Evolutionary conservation across 2,329 filamentous ascomycete genomes (phyloP).

Genomic region (Trichoderma sp.): DNA sequence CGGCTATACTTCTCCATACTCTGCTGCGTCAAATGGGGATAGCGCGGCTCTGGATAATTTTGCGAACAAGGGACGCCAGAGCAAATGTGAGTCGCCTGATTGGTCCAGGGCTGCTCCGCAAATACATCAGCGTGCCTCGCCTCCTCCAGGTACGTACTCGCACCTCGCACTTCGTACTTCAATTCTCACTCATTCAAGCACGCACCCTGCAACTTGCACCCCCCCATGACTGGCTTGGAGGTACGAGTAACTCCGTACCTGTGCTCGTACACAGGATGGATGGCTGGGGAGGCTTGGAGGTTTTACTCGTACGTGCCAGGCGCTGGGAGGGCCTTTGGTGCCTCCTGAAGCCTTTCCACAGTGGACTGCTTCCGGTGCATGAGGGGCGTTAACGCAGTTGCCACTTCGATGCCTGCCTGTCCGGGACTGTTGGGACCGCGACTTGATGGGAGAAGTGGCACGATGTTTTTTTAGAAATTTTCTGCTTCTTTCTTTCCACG

Average conservation of each 20-base stretch:
- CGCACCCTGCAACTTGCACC: background rate
- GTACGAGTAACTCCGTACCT: background rate
- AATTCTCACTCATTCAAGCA: background rate
- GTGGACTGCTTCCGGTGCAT: conserved; percentile 10
- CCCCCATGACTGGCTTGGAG: background rate
- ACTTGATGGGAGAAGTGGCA: background rate
- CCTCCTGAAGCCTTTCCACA: conserved; percentile 6
- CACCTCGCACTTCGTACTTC: no score
- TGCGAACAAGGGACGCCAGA: conserved; percentile 1
- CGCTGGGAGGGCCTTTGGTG: background rate
- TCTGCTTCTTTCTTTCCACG: background rate
- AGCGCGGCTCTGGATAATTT: conserved; percentile 11
- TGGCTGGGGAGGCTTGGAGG: conserved; percentile 12
- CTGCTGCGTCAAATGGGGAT: background rate
- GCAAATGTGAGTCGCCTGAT: background rate
- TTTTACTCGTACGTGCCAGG: background rate
- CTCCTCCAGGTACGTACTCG: conserved; percentile 5
- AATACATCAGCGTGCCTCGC: conserved; percentile 18
- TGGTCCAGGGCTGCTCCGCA: conserved; percentile 9
- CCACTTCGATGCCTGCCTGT: conserved; percentile 15
- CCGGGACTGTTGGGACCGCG: background rate
- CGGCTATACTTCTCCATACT: background rate
- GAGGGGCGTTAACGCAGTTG: conserved; percentile 20
- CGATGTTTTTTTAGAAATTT: conserved; percentile 13
- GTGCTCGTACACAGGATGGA: conserved; percentile 3